Conservation (phyloP, 2,329 filamentous ascomycete genomes). For the Clonostachys rosea region DNA sequence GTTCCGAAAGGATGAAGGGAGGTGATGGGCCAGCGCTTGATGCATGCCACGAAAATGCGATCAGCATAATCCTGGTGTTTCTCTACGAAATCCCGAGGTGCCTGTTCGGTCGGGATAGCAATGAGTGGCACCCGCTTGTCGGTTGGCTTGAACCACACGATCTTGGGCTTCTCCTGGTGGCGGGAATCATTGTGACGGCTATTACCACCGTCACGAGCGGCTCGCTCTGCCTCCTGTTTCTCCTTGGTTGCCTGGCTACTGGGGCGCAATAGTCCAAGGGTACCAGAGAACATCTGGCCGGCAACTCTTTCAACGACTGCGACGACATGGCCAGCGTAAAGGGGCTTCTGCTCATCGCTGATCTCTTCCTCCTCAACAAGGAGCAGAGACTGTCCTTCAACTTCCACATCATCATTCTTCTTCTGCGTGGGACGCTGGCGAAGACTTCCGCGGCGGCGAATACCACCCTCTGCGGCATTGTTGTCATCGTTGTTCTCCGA, state of each 20-base stretch:
- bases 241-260: conserved; percentile 99
- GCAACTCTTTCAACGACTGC: conserved; percentile 96
- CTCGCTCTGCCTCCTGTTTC: conserved; percentile 96
- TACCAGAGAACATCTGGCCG: conserved; percentile 98
- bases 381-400: conserved; percentile 93
- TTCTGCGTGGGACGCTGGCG: conserved; percentile 97
- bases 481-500: conserved; percentile 56
- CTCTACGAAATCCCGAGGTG: conserved; percentile 95
- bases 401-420: conserved; percentile 99
- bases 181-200: conserved; percentile 72
- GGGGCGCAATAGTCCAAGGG: conserved; percentile 85
- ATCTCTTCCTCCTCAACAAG: conserved; percentile 98
- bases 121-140: conserved; percentile 98
- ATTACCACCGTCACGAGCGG: conserved; percentile 76
- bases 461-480: conserved; percentile 70
- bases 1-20: conserved; percentile 99
- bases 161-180: conserved; percentile 92
- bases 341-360: conserved; percentile 94
- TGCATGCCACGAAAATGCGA: conserved; percentile 97
- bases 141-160: conserved; percentile 99
- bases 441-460: conserved; percentile 89
- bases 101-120: conserved; percentile 96
- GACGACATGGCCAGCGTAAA: conserved; percentile 95
- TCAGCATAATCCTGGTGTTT: conserved; percentile 97
- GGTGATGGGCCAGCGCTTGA: conserved; percentile 99